Percentiles rank a stretch among this genome's conserved stretches.
Conservation (phyloP, 192 early-diverging fungal genomes). For the Phycomyces blakesleeanus region DNA sequence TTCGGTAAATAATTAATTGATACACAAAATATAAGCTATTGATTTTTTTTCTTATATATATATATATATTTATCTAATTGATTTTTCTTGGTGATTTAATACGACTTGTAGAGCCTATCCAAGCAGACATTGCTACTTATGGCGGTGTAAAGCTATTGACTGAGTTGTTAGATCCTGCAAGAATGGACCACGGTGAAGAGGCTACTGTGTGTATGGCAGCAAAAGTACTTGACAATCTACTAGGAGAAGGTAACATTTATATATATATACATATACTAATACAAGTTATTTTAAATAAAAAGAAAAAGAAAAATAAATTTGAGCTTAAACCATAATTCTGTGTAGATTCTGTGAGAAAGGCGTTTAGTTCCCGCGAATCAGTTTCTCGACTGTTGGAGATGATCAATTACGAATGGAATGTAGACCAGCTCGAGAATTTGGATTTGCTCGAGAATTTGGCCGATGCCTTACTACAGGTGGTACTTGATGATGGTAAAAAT, state of each 20-base stretch:
- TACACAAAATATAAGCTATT: no score
- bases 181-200: constrained; percentile 17
- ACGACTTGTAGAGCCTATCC: constrained; percentile 48
- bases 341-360: constrained; percentile 6
- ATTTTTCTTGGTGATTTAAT: no score
- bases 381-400: constrained; percentile 14
- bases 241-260: constrained; percentile 24
- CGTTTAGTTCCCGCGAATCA: constrained; percentile 6
- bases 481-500: constrained; percentile 36
- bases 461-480: constrained; percentile 33
- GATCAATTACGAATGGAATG: constrained; percentile 24
- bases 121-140: constrained; percentile 27
- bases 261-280: no score
- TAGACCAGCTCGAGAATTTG: constrained; percentile 22
- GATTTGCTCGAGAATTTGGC: constrained; percentile 32
- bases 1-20: constrained; percentile 36
- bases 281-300: no score
- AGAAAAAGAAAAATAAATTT: background rate
- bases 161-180: constrained; percentile 23
- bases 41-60: no score
- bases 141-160: constrained; percentile 12
- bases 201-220: constrained; percentile 17
- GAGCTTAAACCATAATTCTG: background rate
- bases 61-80: no score
- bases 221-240: constrained; percentile 19